A percentile compares a stretch with the other conserved stretches of the same genome.
Conservation (phyloP, 2,329 filamentous ascomycete species). For the Fusarium euwallaceae region DNA sequence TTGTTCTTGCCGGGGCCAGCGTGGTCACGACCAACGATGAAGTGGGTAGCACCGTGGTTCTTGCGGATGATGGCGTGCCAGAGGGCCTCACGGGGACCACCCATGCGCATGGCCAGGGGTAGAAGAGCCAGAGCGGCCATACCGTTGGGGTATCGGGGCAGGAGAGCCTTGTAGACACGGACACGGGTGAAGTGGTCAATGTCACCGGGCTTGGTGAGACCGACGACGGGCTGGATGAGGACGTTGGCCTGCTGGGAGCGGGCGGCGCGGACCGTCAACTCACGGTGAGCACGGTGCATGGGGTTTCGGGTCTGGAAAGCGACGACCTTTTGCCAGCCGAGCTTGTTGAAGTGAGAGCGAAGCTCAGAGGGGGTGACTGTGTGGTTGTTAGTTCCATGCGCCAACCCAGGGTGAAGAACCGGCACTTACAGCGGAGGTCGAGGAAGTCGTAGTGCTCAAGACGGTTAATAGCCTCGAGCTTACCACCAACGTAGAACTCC, state of each 20-base stretch:
- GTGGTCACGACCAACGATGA: conserved; percentile 98
- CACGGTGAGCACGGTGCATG: conserved; percentile 98
- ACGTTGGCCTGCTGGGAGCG: conserved; percentile 97
- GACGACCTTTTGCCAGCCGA: conserved; percentile 97
- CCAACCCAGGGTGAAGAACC: background rate
- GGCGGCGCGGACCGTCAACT: conserved; percentile 96
- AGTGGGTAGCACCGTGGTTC: conserved; percentile 99
- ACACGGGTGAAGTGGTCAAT: conserved; percentile 99
- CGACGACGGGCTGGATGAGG: conserved; percentile 98
- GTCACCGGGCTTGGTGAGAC: conserved; percentile 98
- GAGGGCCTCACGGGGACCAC: conserved; percentile 96
- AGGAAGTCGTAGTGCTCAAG: conserved; percentile 99
- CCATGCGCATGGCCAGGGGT: conserved; percentile 98
- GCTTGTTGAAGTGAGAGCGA: conserved; percentile 97
- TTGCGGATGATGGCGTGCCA: conserved; percentile 99
- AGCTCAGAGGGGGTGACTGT: conserved; percentile 93
- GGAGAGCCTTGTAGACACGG: conserved; percentile 96
- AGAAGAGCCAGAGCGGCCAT: conserved; percentile 98
- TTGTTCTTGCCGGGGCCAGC: conserved; percentile 98
- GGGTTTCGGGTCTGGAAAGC: conserved; percentile 99
- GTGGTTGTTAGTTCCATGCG: conserved; percentile 22
- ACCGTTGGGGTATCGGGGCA: conserved; percentile 97
- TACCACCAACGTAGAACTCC: conserved; percentile 95
- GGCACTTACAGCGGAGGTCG: conserved; percentile 84
- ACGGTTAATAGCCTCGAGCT: conserved; percentile 94